Percentiles rank a stretch among this genome's conserved stretches.
Evolutionary conservation across 768 basidiomycete genomes (phyloP).

Genomic region (Nidula microcarpa): DNA sequence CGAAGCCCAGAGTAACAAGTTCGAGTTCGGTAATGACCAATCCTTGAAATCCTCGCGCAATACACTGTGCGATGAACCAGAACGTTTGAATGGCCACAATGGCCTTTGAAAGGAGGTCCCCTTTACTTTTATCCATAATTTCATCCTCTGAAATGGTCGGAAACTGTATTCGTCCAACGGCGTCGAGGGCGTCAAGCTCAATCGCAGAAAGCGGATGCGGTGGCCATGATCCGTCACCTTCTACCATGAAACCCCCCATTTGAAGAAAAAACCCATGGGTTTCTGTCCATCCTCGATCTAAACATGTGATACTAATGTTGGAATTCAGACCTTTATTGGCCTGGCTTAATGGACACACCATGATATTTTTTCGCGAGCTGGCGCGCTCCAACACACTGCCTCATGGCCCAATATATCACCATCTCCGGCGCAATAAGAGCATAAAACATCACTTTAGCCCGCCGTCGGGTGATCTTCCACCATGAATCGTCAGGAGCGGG

Average conservation of each 20-base stretch:
- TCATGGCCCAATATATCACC: background rate
- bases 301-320: background rate
- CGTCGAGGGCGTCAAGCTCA: background rate
- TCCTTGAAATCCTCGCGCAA: constrained; percentile 13
- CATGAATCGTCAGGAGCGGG: background rate
- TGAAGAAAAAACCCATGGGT: constrained; percentile 3
- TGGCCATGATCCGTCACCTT: constrained; percentile 4
- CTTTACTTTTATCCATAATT: constrained; percentile 18
- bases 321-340: background rate
- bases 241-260: constrained; percentile 2
- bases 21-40: constrained; percentile 5
- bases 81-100: constrained; percentile 23
- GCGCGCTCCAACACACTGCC: background rate
- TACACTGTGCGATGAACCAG: constrained; percentile 26
- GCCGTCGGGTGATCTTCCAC: background rate
- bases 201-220: background rate
- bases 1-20: constrained; percentile 3
- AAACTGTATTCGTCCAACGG: constrained; percentile 1
- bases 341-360: background rate
- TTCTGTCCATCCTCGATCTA: constrained; percentile 6
- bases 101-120: constrained; percentile 21
- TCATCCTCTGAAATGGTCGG: constrained; percentile 1
- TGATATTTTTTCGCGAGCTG: background rate
- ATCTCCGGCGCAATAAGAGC: background rate
- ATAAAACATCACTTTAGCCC: background rate